Conservation (phyloP, 2,329 filamentous ascomycete species). For the Tolypocladium cylindrosporum region DNA sequence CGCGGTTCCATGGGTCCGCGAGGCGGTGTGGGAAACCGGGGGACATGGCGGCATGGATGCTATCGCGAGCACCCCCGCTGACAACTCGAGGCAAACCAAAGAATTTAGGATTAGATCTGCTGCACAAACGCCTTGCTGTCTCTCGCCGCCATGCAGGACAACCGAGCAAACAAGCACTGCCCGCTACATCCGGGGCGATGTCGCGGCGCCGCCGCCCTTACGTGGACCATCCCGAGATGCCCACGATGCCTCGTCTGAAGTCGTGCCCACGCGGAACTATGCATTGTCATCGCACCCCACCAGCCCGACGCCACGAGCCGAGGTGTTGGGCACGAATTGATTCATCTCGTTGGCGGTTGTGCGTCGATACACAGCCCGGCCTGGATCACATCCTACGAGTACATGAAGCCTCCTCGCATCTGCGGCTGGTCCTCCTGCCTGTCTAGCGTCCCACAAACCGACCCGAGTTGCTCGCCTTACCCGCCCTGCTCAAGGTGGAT, state of each 20-base stretch:
- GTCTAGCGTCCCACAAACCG: not conserved
- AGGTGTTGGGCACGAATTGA: not conserved
- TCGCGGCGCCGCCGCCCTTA: not conserved
- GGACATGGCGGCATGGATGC: not conserved
- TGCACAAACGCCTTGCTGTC: not conserved
- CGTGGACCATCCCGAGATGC: not conserved
- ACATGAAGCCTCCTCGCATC: not conserved
- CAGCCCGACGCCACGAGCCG: not conserved
- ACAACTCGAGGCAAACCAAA: not conserved
- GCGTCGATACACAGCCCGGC: not conserved
- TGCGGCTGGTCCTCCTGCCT: not conserved
- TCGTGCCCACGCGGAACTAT: not conserved
- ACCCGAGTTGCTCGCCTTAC: not conserved
- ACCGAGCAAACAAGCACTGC: not conserved
- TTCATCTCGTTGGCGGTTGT: not conserved
- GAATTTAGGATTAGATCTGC: not conserved
- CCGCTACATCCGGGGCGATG: not conserved
- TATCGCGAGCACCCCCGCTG: not conserved
- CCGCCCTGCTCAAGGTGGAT: not conserved
- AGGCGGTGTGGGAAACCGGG: not conserved
- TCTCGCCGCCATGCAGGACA: not conserved
- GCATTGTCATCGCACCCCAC: not conserved
- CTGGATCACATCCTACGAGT: not conserved
- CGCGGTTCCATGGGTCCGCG: not conserved
- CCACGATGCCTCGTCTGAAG: not conserved